Percentiles rank a stretch among this genome's conserved stretches.
Conservation (phyloP, 495 filamentous ascomycete genomes). For the Beverwykella pulmonaria region DNA sequence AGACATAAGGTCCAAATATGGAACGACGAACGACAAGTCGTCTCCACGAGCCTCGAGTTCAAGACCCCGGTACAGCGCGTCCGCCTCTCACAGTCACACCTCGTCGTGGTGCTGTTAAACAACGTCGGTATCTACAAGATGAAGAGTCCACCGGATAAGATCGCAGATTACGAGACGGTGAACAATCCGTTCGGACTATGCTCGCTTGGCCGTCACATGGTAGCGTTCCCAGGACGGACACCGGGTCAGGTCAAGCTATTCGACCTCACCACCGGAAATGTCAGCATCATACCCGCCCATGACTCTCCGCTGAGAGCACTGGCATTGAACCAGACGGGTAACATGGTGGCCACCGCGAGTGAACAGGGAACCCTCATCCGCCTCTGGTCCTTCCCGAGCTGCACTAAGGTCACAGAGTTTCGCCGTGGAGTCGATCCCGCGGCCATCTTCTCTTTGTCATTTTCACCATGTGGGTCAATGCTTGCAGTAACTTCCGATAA, state of each 20-base stretch:
- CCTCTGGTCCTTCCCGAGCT: conserved; percentile 75
- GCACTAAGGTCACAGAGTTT: conserved; percentile 77
- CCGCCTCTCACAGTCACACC: conserved; percentile 73
- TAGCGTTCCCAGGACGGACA: conserved; percentile 83
- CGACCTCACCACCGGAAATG: conserved; percentile 75
- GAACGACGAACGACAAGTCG: conserved; percentile 82
- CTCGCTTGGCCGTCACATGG: conserved; percentile 67
- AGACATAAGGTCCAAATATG: conserved; percentile 75
- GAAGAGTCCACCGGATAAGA: conserved; percentile 70
- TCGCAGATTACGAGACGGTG: conserved; percentile 79
- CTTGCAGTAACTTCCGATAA: conserved; percentile 97
- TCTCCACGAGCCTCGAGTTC: conserved; percentile 72
- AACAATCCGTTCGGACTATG: conserved; percentile 85
- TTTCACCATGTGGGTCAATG: conserved; percentile 75
- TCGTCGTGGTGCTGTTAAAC: conserved; percentile 80
- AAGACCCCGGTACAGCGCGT: conserved; percentile 75
- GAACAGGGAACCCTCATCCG: conserved; percentile 88
- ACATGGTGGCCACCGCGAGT: conserved; percentile 86
- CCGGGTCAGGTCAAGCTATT: conserved; percentile 91
- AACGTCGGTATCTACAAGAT: conserved; percentile 82
- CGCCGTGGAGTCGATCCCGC: conserved; percentile 88
- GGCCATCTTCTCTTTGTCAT: conserved; percentile 80
- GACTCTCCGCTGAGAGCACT: conserved; percentile 76
- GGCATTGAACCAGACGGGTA: conserved; percentile 75
- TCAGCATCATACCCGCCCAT: conserved; percentile 94